Percentiles rank a stretch among this genome's conserved stretches.
Conservation (phyloP, 768 basidiomycete genomes). For the Tricholoma sp. region DNA sequence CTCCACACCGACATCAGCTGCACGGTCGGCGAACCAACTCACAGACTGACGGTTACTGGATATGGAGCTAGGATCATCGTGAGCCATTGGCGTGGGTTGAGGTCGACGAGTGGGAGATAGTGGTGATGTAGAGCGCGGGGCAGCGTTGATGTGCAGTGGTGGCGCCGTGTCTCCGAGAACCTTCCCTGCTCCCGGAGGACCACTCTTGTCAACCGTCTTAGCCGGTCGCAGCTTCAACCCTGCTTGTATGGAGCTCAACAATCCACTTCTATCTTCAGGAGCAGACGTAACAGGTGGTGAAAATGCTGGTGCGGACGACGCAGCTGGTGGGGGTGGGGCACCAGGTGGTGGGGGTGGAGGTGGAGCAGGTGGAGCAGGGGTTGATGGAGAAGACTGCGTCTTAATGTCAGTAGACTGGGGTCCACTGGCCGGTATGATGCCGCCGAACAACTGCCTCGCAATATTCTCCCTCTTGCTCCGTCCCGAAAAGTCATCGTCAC, state of each 20-base stretch:
- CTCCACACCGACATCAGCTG: slow-evolving; percentile 55
- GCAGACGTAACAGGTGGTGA: slow-evolving; percentile 27
- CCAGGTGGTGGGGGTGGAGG: slow-evolving; percentile 22
- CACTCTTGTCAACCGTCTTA: slow-evolving; percentile 81
- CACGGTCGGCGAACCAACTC: slow-evolving; percentile 88
- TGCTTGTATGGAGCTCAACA: slow-evolving; percentile 76
- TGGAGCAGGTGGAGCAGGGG: slow-evolving; percentile 31
- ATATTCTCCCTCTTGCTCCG: slow-evolving; percentile 64
- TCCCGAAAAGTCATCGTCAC: slow-evolving; percentile 74
- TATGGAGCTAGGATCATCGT: slow-evolving; percentile 15
- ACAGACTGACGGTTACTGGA: slow-evolving; percentile 69
- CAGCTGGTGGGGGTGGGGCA: slow-evolving; percentile 26
- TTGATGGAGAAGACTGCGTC: slow-evolving; percentile 46
- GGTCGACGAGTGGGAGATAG: slow-evolving; percentile 24
- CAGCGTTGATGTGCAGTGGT: slow-evolving; percentile 60
- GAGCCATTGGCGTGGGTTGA: slow-evolving; percentile 23
- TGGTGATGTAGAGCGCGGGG: slow-evolving; percentile 39
- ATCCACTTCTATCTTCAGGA: slow-evolving; percentile 52
- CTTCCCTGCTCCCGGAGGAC: slow-evolving; percentile 59
- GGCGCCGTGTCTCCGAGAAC: slow-evolving; percentile 75
- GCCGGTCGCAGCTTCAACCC: slow-evolving; percentile 70
- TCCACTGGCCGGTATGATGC: slow-evolving; percentile 51
- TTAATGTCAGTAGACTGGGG: slow-evolving; percentile 51
- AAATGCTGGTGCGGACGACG: slow-evolving; percentile 27
- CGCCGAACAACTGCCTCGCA: slow-evolving; percentile 76